Conservation (phyloP, 2,329 filamentous ascomycete genomes). For the Colletotrichum sp. region DNA sequence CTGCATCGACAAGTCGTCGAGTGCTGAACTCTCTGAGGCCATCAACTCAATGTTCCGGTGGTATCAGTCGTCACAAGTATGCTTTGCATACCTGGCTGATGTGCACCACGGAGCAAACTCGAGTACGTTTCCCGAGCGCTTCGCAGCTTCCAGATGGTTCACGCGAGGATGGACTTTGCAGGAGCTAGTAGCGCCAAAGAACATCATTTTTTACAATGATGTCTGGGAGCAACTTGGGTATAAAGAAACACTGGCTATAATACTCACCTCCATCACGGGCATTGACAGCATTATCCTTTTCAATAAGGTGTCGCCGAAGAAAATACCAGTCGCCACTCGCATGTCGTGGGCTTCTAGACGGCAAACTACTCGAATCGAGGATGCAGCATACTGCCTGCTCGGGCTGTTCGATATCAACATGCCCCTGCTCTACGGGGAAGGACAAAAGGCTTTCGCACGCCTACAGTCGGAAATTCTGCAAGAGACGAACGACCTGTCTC, state of each 20-base stretch:
- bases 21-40: background rate
- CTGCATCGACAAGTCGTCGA: background rate
- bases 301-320: background rate
- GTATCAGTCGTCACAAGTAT: background rate
- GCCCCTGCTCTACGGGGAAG: constrained; percentile 30
- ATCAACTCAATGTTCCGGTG: background rate
- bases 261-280: background rate
- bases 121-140: background rate
- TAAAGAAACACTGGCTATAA: background rate
- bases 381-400: constrained; percentile 29
- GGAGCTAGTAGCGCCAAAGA: background rate
- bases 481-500: background rate
- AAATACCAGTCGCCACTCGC: constrained; percentile 23
- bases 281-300: background rate
- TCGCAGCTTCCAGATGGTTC: background rate
- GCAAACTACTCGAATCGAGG: constrained; percentile 24
- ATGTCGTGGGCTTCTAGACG: constrained; percentile 31
- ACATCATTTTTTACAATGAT: background rate
- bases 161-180: background rate
- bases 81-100: background rate
- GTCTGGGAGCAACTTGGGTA: background rate
- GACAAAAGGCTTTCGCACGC: constrained; percentile 25
- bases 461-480: constrained; percentile 10
- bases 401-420: constrained; percentile 32
- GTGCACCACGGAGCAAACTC: background rate